These are phyloP conservation scores for Pyronema omphalodes DNA, from an alignment of 495 filamentous ascomycete species.

Conservation along the genomic window DNA sequence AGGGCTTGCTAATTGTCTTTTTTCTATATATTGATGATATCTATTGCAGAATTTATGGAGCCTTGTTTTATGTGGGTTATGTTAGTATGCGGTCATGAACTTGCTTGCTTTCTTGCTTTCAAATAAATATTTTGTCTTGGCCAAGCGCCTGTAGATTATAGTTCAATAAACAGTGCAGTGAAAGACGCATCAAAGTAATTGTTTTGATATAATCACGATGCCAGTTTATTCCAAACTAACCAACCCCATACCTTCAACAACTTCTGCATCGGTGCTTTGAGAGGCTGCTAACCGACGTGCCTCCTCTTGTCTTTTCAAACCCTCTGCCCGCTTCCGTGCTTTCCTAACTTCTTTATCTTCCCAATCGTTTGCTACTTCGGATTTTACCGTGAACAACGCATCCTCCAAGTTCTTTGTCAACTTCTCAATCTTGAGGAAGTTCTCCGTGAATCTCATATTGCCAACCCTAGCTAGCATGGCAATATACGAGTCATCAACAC, in stretches of 20 bases:
- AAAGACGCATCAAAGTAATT: no score
- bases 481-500: conserved; percentile 31
- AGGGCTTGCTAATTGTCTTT: no score
- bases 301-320: conserved; percentile 6
- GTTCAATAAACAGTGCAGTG: no score
- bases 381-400: conserved; percentile 8
- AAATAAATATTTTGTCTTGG: no score
- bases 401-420: conserved; percentile 9
- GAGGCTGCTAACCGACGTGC: neutral
- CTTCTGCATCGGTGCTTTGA: neutral
- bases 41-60: no score
- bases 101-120: no score
- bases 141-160: no score
- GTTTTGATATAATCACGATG: neutral
- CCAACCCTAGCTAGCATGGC: conserved; percentile 44
- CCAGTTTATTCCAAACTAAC: neutral
- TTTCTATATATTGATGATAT: no score
- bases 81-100: no score
- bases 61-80: no score
- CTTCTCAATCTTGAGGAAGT: conserved; percentile 39
- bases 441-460: conserved; percentile 60
- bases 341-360: conserved; percentile 16
- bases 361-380: neutral
- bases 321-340: conserved; percentile 16
- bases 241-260: neutral